Conservation (phyloP, 1,284 basidiomycete species). For the Cutaneotrichosporon sp. region DNA sequence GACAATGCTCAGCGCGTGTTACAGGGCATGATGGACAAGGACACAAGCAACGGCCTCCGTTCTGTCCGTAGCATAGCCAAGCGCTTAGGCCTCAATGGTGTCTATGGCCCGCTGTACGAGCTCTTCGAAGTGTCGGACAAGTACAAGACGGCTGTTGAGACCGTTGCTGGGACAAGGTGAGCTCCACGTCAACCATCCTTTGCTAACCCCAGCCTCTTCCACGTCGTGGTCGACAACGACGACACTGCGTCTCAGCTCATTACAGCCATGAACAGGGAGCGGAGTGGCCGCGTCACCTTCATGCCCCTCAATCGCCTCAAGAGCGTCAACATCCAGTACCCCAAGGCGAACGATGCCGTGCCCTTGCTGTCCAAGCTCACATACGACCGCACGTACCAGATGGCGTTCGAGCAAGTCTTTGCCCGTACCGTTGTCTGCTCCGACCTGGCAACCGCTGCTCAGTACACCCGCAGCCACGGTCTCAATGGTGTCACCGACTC, state of each 20-base stretch:
- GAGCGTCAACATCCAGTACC: conserved; percentile 65
- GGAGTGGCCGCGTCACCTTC: conserved; percentile 92
- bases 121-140: conserved; percentile 90
- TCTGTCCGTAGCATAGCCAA: conserved; percentile 81
- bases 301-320: conserved; percentile 98
- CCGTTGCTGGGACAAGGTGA: conserved; percentile 76
- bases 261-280: conserved; percentile 88
- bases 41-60: conserved; percentile 82
- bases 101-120: conserved; percentile 91
- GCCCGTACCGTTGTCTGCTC: conserved; percentile 95
- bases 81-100: conserved; percentile 68
- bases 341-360: conserved; percentile 83
- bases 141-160: conserved; percentile 91
- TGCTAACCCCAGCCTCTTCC: conserved; percentile 72
- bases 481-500: conserved; percentile 97
- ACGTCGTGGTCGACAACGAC: conserved; percentile 96
- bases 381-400: conserved; percentile 70
- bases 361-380: conserved; percentile 81
- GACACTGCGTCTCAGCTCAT: conserved; percentile 85
- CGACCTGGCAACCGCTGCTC: conserved; percentile 86
- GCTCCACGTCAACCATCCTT: no score
- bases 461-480: conserved; percentile 90
- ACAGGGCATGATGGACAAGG: conserved; percentile 95
- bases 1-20: conserved; percentile 75
- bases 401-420: conserved; percentile 92